Percentiles rank a stretch among this genome's conserved stretches.
Evolutionary conservation across 1,284 basidiomycete species (phyloP).

Genomic region (Leccinum pallidistipes): DNA sequence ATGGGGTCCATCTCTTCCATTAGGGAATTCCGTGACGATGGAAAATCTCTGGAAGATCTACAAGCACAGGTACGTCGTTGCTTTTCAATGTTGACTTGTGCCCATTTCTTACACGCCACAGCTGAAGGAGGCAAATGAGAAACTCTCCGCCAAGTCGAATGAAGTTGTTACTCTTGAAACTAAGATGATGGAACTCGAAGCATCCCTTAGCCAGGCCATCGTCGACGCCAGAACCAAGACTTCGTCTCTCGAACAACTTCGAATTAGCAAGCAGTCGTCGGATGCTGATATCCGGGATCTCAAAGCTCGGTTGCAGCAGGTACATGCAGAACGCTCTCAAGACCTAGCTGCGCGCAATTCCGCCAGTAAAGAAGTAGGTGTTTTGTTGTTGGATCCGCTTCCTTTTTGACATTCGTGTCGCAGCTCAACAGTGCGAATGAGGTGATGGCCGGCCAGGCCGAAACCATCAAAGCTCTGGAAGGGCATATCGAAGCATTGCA

Average conservation of each 20-base stretch:
- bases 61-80: conserved; percentile 53
- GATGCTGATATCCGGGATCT: conserved; percentile 50
- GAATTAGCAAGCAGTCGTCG: conserved; percentile 47
- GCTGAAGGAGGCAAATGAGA: conserved; percentile 45
- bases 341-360: conserved; percentile 40
- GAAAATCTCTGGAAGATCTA: conserved; percentile 54
- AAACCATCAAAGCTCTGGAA: conserved; percentile 49
- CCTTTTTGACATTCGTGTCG: conserved; percentile 13
- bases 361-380: conserved; percentile 52
- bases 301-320: conserved; percentile 42
- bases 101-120: conserved; percentile 32
- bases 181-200: conserved; percentile 50
- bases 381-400: not conserved
- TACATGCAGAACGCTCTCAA: conserved; percentile 43
- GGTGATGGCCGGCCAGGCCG: conserved; percentile 40
- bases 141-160: conserved; percentile 44
- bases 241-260: conserved; percentile 45
- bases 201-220: conserved; percentile 48
- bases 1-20: conserved; percentile 68
- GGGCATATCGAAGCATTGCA: conserved; percentile 53
- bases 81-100: conserved; percentile 5
- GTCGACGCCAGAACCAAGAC: conserved; percentile 51
- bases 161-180: conserved; percentile 51
- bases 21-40: conserved; percentile 63
- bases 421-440: conserved; percentile 56